Base-by-base conservation (phyloP, 2,329 filamentous ascomycete species). In the Fusarium tricinctum region DNA sequence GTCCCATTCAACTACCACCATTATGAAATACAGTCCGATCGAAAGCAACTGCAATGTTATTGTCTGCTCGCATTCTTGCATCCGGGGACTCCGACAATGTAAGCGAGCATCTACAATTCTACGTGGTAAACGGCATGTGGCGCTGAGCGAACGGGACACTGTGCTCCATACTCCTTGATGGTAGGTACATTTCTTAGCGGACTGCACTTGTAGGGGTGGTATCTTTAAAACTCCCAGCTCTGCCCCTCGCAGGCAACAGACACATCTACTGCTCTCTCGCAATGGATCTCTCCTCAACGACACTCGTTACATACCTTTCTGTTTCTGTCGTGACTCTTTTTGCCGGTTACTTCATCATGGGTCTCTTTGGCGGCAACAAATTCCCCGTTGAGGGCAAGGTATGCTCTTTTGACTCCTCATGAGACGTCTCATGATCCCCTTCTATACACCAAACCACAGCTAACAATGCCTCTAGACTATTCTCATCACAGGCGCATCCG, bases 361-460 rank as follows among this genome's bases (percentile, higher is more conserved):
- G 90, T n/a, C 76, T 90, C 61, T 91, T 93, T 60, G 79, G 84
- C 49, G 80, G 85, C 57, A 90, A 97, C 77, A 86, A 93, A 66
- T 93, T 98, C 82, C 88, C 90, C 50, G 92, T 97, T 13, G 89
- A 94, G 73, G 93, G 93, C 78, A 92, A 91, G 84, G 94, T 96
- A 78, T 50, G 83, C 75, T 5, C 45, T 20, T 55, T 43, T 13
- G n/a, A 9, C 33, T 32, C 26, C 44, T 58, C 13, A 52, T 59
- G 66, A 59, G 20, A 51, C 48, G 20, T 52, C 53, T 68, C 58
- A 50, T 60, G 62, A 51, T 55, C 17, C 28, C 23, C 46, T 43
- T 54, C 58, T n/a, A 40, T 14, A 53, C 56, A 12, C 57, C 62
- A 63, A 54, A 66, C 39, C 61, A 63, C 51, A 67, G 39, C 38